Base-by-base conservation (phyloP, 352 stramenopile genomes). In the Phytophthora sansomeana region DNA sequence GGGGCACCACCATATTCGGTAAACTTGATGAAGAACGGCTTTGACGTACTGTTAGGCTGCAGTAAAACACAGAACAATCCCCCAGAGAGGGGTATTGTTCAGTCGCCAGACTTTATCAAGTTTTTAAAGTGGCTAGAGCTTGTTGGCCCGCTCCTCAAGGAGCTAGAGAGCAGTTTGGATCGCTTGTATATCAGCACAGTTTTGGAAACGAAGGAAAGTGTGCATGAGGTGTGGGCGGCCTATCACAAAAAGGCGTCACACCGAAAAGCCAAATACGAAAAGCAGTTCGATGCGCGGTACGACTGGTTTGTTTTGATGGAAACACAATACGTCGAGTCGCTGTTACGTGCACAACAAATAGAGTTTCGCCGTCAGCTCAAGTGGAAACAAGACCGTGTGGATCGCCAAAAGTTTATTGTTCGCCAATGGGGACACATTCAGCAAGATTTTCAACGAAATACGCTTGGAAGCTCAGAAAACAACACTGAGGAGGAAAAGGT, bases 11-110 rank as follows among this genome's bases (percentile, higher is more conserved):
- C 77, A 7, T 93, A 93, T 63, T 83, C 83, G 4, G 74, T 93
- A 30, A 91, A 93, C 44, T 49, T 93, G 62, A 88, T 91, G 75
- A 93, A 93, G 58, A 91, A 86, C 33, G 85, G 85, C 0, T 93
- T 93, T 56, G 83, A 93, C 10, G 67, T 77, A 6, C 55, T 93
- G 7, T 63, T 90, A 9, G 71, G 88, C 17, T 83, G 43, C 28
- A 21, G 10, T 24, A 41, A n/a, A 48, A 29, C 10, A 16, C 38
- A 26, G n/a, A 52, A 66, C 14, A 36, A 64, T 6, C 38, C 57
- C 42, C 29, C 54, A 47, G 63, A 55, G 21, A 14, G 19, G n/a
- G 8, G n/a, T 4, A 60, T 75, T 16, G 48, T 65, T 16, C 30
- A 69, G 7, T 71, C 46, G 11, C 0, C 28, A 46, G 4, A 67